Evolutionary conservation across 345 rosid species (phyloP), one percentile per base, ranked within the genome.

Genomic region (Anacardium occidentale): DNA sequence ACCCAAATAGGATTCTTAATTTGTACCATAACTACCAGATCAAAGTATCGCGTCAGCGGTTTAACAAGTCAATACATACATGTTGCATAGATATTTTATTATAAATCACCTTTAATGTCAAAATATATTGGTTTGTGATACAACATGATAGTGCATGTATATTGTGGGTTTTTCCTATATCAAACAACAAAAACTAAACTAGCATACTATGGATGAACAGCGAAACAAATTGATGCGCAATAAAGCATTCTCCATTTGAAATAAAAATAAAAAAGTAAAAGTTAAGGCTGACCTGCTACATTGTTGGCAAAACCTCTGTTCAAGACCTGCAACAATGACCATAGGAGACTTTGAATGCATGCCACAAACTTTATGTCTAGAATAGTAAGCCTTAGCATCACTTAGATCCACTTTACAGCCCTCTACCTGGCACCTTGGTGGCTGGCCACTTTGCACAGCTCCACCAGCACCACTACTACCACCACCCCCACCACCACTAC

Each of bases 301-400:
- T 85, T 95, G 99, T 77, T 95, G 98, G 82, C 98, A 94, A 81
- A 94, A 94, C 81, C 99, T 87, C 83, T 95, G 98, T 77, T 88
- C 84, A 56, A 90, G 80, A 72, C 97, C 98, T 69, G 81, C 83
- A 56, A 95, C 99, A 80, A 83, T 70, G 77, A 89, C 99, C 62
- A 62, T 85, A 9, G 97, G 81, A 65, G 96, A 80, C 83, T 95
- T 95, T 17, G 98, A 92, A 75, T 95, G 98, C 80, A 86, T 77
- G 45, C 88, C 83, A 77, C 99, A 95, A 53, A 95, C 99, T 77
- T 89, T 92, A 56, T 95, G 99, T 77, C 97, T 89, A 0, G 93
- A 88, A 86, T 94, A 91, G 78, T 94, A 94, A 78, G 94, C 87
- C 76, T 94, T 94, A 34, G 87, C 93, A 76, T 89, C 93, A 79